Evolutionary conservation across 106 monocot genomes (phyloP).

Genomic region (Posidonia australis): DNA sequence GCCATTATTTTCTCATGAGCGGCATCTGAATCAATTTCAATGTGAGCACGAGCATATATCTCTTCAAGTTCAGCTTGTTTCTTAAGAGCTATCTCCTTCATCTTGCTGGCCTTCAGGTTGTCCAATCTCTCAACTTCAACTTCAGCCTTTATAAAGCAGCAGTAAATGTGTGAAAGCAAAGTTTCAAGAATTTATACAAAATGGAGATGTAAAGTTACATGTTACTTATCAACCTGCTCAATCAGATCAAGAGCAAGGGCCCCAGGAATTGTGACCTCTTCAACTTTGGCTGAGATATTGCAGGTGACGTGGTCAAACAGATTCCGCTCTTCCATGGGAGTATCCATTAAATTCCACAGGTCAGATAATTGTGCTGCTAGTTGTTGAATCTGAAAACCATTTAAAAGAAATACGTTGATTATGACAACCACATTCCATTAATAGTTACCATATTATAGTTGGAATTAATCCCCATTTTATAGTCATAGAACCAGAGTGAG

Average conservation of each 20-base stretch:
- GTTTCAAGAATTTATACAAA: not conserved
- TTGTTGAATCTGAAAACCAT: slow-evolving; percentile 64
- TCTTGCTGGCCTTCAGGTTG: slow-evolving; percentile 63
- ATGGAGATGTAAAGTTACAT: not conserved
- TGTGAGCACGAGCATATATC: slow-evolving; percentile 64
- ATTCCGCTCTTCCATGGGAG: slow-evolving; percentile 43
- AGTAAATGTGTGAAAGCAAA: not conserved
- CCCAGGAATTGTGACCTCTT: slow-evolving; percentile 67
- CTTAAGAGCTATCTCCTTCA: slow-evolving; percentile 93
- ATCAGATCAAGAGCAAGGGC: slow-evolving; percentile 72
- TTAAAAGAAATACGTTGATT: not conserved
- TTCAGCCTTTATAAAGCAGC: slow-evolving; percentile 39
- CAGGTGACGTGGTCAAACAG: slow-evolving; percentile 83
- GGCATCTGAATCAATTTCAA: slow-evolving; percentile 51
- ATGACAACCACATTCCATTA: not conserved
- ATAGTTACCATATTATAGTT: too few species aligned
- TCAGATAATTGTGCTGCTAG: slow-evolving; percentile 68
- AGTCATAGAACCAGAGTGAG: too few species aligned
- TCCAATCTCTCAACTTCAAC: slow-evolving; percentile 89
- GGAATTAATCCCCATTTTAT: too few species aligned
- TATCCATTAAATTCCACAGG: slow-evolving; percentile 96
- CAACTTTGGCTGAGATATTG: slow-evolving; percentile 47
- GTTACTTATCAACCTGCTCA: slow-evolving; percentile 44
- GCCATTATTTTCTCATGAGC: slow-evolving; percentile 57
- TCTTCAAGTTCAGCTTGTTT: slow-evolving; percentile 79